A percentile compares a stretch with the other conserved stretches of the same genome.
Conservation (phyloP, 805 yeast genomes). For the Kuraishia hungarica region DNA sequence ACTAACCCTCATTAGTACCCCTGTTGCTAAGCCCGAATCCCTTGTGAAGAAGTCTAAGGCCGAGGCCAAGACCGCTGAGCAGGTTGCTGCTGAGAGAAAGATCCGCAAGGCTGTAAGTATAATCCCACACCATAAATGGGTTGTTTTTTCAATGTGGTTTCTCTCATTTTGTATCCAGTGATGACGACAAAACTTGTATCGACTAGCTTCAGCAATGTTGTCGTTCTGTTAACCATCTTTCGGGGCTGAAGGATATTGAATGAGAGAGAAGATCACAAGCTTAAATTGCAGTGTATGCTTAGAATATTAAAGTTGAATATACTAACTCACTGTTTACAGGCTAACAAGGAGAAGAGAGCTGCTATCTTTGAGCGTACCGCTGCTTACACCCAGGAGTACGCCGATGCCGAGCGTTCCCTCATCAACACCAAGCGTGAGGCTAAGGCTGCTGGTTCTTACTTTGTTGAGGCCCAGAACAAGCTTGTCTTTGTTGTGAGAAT, state of each 20-base stretch:
- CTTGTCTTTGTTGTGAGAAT: constrained; percentile 95
- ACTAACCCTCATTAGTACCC: neutral
- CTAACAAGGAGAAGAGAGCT: constrained; percentile 37
- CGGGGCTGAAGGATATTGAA: constrained; percentile 51
- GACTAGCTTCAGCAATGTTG: constrained; percentile 72
- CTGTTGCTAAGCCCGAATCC: constrained; percentile 57
- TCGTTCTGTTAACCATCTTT: constrained; percentile 76
- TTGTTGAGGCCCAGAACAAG: constrained; percentile 91
- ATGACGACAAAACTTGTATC: constrained; percentile 42
- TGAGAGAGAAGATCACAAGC: neutral
- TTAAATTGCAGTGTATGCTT: neutral
- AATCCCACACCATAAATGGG: neutral
- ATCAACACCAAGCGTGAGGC: constrained; percentile 88
- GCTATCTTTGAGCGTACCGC: constrained; percentile 80
- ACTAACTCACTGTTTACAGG: constrained; percentile 16
- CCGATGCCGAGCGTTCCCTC: constrained; percentile 83
- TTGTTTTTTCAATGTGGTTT: neutral
- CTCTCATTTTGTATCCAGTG: constrained; percentile 14
- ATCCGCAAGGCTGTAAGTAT: constrained; percentile 76
- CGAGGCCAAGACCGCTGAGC: constrained; percentile 67
- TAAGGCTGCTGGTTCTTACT: constrained; percentile 88
- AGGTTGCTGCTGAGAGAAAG: constrained; percentile 72
- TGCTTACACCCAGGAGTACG: constrained; percentile 93
- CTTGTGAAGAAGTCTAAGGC: constrained; percentile 76
- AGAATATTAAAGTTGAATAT: neutral